Conservation (phyloP, 495 filamentous ascomycete species). For the Penicillium argentinense region DNA sequence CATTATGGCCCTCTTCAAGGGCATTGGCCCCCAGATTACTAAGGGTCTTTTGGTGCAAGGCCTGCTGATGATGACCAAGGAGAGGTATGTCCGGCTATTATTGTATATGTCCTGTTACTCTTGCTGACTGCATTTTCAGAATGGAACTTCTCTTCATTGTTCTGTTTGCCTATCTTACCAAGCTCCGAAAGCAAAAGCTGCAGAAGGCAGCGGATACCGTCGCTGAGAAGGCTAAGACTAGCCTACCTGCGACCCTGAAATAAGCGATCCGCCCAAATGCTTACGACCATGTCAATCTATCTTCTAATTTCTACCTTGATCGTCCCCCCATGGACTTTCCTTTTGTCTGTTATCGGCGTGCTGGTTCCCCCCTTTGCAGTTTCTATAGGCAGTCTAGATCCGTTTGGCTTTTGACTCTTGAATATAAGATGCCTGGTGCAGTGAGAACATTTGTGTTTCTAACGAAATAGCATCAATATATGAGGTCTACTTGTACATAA, state of each 20-base stretch:
- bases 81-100: constrained; percentile 61
- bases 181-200: constrained; percentile 69
- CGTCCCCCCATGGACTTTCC: constrained; percentile 5
- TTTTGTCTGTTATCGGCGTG: constrained; percentile 23
- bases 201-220: constrained; percentile 58
- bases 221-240: constrained; percentile 40
- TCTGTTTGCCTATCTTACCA: constrained; percentile 76
- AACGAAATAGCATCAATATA: constrained; percentile 2
- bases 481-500: constrained; percentile 11
- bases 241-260: constrained; percentile 47
- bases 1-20: constrained; percentile 81
- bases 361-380: constrained; percentile 18
- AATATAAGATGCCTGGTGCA: neutral
- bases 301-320: constrained; percentile 3
- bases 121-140: constrained; percentile 40
- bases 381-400: constrained; percentile 20
- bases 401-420: constrained; percentile 1
- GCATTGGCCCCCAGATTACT: constrained; percentile 88
- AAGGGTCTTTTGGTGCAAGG: constrained; percentile 96
- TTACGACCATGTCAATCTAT: neutral
- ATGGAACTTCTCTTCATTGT: constrained; percentile 89
- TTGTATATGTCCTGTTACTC: constrained; percentile 33
- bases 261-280: constrained; percentile 23
- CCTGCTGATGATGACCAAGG: constrained; percentile 99
- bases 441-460: constrained; percentile 4